These are phyloP conservation scores for Penicillium egyptiacum DNA, from an alignment of 495 filamentous ascomycete genomes.

Conservation along the genomic window DNA sequence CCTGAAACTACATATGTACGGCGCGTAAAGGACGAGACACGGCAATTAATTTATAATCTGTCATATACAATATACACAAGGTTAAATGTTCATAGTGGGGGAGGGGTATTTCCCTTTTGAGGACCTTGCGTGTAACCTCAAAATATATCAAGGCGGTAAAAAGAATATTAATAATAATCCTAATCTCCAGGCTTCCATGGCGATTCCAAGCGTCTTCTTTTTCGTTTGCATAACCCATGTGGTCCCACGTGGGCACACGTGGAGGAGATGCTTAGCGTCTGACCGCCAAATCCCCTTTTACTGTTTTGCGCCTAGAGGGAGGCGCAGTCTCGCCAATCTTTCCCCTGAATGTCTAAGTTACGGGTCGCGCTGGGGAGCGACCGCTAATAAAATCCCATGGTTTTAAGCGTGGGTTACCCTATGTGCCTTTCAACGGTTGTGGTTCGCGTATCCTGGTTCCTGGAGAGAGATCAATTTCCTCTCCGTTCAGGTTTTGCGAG, in stretches of 20 bases:
- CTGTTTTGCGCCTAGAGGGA: slow-evolving; percentile 16
- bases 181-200: slow-evolving; percentile 22
- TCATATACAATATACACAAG: not conserved
- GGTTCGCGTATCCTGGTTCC: slow-evolving; percentile 2
- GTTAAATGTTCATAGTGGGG: slow-evolving; percentile 1
- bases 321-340: slow-evolving; percentile 16
- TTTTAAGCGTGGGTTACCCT: not conserved
- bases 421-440: not conserved
- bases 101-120: slow-evolving; percentile 3
- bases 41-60: not conserved
- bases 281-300: slow-evolving; percentile 23
- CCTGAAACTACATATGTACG: slow-evolving; percentile 6
- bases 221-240: slow-evolving; percentile 34
- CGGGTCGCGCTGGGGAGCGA: not conserved
- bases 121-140: slow-evolving; percentile 1
- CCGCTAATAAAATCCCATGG: slow-evolving; percentile 5
- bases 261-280: slow-evolving; percentile 31
- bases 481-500: not conserved
- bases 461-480: not conserved
- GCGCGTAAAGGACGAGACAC: not conserved
- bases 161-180: not conserved
- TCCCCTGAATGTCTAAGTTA: not conserved
- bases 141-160: slow-evolving; percentile 2
- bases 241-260: slow-evolving; percentile 45
- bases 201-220: slow-evolving; percentile 34